Evolutionary conservation across 208 protist species (phyloP).

Genomic region (Trypanosoma rangeli): DNA sequence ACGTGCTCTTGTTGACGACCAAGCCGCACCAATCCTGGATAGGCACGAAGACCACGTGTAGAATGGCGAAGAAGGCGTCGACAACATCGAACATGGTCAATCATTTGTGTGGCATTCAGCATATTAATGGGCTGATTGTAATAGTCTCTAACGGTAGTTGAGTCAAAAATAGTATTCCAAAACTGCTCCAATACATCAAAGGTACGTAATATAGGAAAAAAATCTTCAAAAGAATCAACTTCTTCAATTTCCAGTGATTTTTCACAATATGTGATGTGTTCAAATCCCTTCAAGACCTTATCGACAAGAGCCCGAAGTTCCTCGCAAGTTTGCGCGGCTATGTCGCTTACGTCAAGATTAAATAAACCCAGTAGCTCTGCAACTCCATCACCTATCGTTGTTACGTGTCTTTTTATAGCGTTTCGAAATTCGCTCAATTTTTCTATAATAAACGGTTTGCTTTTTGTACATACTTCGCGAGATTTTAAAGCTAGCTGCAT

Average conservation of each 20-base stretch:
- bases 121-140: constrained; percentile 65
- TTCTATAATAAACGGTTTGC: constrained; percentile 50
- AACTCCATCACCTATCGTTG: constrained; percentile 68
- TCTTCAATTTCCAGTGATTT: constrained; percentile 37
- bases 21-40: constrained; percentile 63
- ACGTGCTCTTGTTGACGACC: constrained; percentile 80
- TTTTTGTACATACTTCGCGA: constrained; percentile 34
- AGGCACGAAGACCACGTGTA: constrained; percentile 67
- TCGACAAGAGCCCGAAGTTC: constrained; percentile 74
- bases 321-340: constrained; percentile 82
- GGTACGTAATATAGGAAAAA: constrained; percentile 50
- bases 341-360: constrained; percentile 82
- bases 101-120: constrained; percentile 54
- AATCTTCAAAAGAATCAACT: constrained; percentile 64
- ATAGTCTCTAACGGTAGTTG: constrained; percentile 62
- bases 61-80: constrained; percentile 72
- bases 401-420: constrained; percentile 48
- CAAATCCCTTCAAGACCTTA: constrained; percentile 42
- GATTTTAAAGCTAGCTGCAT: constrained; percentile 31
- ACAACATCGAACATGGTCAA: constrained; percentile 79
- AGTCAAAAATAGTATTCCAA: constrained; percentile 66
- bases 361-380: constrained; percentile 84
- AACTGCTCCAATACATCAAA: constrained; percentile 89
- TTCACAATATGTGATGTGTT: constrained; percentile 65
- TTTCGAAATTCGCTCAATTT: constrained; percentile 52